Percentiles rank a stretch among this genome's conserved stretches.
phyloP scores from a whole-genome alignment of 129 eudicot species.

The Mikania micrantha region DNA sequence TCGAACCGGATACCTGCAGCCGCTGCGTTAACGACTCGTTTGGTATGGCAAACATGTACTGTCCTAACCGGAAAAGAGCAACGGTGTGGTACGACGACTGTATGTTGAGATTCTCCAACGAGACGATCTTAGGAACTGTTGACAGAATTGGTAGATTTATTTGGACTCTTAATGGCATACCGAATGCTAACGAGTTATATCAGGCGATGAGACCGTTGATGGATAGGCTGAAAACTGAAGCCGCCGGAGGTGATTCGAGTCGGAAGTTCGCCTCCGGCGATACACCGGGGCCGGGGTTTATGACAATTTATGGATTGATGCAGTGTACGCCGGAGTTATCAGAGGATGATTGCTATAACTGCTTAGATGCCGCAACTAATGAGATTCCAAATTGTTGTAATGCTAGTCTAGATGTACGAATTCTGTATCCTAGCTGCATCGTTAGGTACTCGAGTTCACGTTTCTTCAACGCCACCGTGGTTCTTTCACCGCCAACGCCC shows the following conservation, averaged over 20 bases:
- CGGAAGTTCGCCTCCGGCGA: conserved; percentile 34
- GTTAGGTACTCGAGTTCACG: conserved; percentile 22
- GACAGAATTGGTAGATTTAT: background rate
- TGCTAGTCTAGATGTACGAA: conserved; percentile 24
- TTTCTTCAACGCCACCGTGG: conserved; percentile 22
- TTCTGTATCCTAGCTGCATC: conserved; percentile 39
- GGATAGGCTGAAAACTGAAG: conserved; percentile 23
- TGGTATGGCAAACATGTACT: background rate
- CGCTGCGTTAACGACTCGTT: conserved; percentile 12
- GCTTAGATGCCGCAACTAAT: conserved; percentile 22
- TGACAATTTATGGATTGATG: conserved; percentile 28
- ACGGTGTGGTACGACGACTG: conserved; percentile 32
- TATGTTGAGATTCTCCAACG: conserved; percentile 36
- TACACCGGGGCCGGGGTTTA: background rate
- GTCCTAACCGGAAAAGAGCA: conserved; percentile 29
- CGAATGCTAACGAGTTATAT: conserved; percentile 17
- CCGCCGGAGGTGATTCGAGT: conserved; percentile 24
- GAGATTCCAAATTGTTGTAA: conserved; percentile 17
- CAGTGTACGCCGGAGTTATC: conserved; percentile 67
- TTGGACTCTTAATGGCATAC: background rate
- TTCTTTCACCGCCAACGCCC: conserved; percentile 16
- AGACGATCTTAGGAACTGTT: conserved; percentile 10
- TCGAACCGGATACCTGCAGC: conserved; percentile 7
- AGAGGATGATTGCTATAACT: conserved; percentile 19
- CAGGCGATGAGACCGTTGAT: conserved; percentile 17